Evolutionary conservation across 352 stramenopile species (phyloP).

Genomic region (Phytopythium boreale): DNA sequence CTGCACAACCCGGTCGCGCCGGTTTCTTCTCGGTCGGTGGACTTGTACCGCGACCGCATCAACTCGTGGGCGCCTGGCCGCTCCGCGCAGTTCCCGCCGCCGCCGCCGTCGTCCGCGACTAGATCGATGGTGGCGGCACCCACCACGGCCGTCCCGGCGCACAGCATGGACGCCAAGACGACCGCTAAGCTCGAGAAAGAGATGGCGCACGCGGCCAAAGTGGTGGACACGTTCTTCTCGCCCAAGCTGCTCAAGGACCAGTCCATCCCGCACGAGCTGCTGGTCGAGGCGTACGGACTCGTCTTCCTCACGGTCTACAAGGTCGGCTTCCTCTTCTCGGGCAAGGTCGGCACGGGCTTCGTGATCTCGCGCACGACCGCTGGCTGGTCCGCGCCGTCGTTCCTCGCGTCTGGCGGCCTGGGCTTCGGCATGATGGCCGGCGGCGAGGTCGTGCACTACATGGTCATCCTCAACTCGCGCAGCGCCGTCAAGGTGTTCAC

Average conservation of each 20-base stretch:
- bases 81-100: neutral
- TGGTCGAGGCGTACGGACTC: conserved; percentile 70
- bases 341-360: conserved; percentile 76
- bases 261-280: conserved; percentile 73
- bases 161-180: conserved; percentile 59
- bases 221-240: conserved; percentile 71
- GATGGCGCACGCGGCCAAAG: conserved; percentile 55
- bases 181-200: conserved; percentile 57
- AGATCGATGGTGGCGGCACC: conserved; percentile 17
- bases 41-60: conserved; percentile 49
- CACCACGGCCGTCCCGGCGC: conserved; percentile 22
- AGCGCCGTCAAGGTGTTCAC: conserved; percentile 80
- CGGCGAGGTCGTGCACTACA: conserved; percentile 78
- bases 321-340: conserved; percentile 72
- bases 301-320: conserved; percentile 86
- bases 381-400: conserved; percentile 74
- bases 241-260: conserved; percentile 77
- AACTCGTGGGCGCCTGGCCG: conserved; percentile 44
- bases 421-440: conserved; percentile 86
- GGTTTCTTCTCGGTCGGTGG: conserved; percentile 19
- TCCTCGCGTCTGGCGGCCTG: conserved; percentile 63
- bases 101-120: conserved; percentile 1
- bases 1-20: conserved; percentile 14
- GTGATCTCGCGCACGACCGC: conserved; percentile 67
- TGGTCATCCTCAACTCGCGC: conserved; percentile 74